A percentile compares a stretch with the other conserved stretches of the same genome.
These are phyloP conservation scores for Capsicum baccatum DNA, from an alignment of 257 asterid species.

Conservation along the genomic window DNA sequence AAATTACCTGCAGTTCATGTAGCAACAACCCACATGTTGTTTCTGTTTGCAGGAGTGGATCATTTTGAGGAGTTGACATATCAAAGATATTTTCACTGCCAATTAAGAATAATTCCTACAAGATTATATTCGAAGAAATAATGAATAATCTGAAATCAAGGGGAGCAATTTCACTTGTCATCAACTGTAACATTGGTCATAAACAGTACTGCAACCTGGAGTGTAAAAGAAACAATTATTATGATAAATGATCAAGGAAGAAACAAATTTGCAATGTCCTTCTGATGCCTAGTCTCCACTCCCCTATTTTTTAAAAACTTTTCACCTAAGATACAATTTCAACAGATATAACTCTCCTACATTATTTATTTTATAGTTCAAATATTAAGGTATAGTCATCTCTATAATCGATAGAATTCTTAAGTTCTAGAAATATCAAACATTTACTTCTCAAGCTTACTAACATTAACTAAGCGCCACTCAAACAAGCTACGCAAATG, in stretches of 20 bases:
- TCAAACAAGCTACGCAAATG: not conserved
- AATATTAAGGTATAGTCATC: not conserved
- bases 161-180: not conserved
- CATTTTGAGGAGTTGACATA: constrained; percentile 52
- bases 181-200: not conserved
- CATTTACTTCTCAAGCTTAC: not conserved
- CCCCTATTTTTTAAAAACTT: no score
- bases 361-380: not conserved
- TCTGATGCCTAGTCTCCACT: not conserved
- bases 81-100: constrained; percentile 24
- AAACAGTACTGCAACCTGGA: not conserved
- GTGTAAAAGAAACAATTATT: constrained; percentile 8
- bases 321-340: constrained; percentile 8
- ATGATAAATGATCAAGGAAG: constrained; percentile 19
- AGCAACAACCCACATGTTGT: constrained; percentile 86
- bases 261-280: not conserved
- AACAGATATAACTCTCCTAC: not conserved
- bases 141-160: not conserved
- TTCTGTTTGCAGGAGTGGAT: constrained; percentile 58
- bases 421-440: not conserved
- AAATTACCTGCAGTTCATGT: constrained; percentile 50
- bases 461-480: not conserved
- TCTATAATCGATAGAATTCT: constrained; percentile 12
- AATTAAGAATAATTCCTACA: not conserved
- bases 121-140: not conserved